A percentile compares a stretch with the other conserved stretches of the same genome.
These are phyloP conservation scores for Tolypocladium guangdongense DNA, from an alignment of 2,329 filamentous ascomycete genomes.

Conservation along the genomic window DNA sequence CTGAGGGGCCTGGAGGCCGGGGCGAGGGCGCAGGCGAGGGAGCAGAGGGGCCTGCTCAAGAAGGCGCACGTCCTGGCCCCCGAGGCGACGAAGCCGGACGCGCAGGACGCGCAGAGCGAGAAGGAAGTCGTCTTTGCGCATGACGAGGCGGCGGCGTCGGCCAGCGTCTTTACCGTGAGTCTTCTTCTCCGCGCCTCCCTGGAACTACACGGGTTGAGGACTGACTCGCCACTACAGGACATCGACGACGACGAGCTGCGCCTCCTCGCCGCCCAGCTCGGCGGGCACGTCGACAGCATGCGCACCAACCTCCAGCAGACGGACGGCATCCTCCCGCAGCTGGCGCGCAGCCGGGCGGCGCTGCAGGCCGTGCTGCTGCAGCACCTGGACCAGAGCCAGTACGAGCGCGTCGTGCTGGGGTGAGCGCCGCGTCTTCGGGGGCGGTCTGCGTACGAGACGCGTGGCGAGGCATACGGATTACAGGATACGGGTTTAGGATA, in stretches of 20 bases:
- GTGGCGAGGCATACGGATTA: not conserved
- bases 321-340: constrained; percentile 37
- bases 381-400: constrained; percentile 31
- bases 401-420: constrained; percentile 38
- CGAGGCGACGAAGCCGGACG: constrained; percentile 11
- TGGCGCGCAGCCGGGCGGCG: constrained; percentile 35
- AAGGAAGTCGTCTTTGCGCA: constrained; percentile 2
- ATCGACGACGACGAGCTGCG: constrained; percentile 28
- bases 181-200: not conserved
- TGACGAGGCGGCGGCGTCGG: not conserved
- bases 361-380: constrained; percentile 36
- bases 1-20: constrained; percentile 43
- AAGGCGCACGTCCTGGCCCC: constrained; percentile 41
- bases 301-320: constrained; percentile 42
- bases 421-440: not conserved
- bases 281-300: constrained; percentile 46
- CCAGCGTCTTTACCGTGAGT: constrained; percentile 8
- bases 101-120: constrained; percentile 1
- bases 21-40: constrained; percentile 40
- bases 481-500: not conserved
- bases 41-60: constrained; percentile 37
- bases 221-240: constrained; percentile 1
- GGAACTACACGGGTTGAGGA: not conserved
- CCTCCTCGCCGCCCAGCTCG: constrained; percentile 35
- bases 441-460: not conserved